Conservation (phyloP, 2,329 filamentous ascomycete genomes). For the Pestalotiopsis sp. region DNA sequence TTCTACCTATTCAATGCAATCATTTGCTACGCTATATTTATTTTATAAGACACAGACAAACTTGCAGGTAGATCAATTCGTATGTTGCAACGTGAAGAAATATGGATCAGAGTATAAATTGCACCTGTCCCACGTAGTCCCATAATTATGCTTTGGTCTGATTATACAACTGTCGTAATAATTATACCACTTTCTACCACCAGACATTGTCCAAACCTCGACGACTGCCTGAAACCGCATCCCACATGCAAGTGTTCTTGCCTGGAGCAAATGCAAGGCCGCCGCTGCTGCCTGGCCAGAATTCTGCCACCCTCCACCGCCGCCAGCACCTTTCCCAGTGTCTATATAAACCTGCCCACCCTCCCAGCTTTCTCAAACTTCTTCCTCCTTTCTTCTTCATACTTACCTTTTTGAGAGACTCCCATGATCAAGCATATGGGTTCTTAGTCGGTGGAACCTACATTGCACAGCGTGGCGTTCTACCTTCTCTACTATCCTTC, state of each 20-base stretch:
- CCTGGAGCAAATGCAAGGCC: not conserved
- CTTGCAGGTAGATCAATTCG: no score
- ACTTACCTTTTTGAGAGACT: conserved; percentile 34
- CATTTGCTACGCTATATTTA: no score
- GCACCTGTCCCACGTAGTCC: not conserved
- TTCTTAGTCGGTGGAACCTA: conserved; percentile 42
- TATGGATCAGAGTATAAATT: no score
- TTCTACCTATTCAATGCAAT: no score
- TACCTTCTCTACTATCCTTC: conserved; percentile 47
- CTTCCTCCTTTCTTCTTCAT: conserved; percentile 28
- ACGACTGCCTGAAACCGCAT: not conserved
- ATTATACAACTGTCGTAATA: not conserved
- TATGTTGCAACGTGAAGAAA: no score
- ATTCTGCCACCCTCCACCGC: conserved; percentile 12
- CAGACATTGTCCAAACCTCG: not conserved
- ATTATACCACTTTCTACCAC: no score
- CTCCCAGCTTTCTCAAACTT: conserved; percentile 11
- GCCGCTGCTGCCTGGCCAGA: not conserved
- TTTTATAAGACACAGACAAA: no score
- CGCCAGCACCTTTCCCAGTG: not conserved
- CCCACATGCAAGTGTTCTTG: not conserved
- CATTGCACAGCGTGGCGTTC: conserved; percentile 50
- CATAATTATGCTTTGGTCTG: not conserved
- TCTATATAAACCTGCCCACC: conserved; percentile 15
- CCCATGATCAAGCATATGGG: conserved; percentile 39